Conservation (phyloP, 148 eudicot genomes). For the Euryodendron excelsum region DNA sequence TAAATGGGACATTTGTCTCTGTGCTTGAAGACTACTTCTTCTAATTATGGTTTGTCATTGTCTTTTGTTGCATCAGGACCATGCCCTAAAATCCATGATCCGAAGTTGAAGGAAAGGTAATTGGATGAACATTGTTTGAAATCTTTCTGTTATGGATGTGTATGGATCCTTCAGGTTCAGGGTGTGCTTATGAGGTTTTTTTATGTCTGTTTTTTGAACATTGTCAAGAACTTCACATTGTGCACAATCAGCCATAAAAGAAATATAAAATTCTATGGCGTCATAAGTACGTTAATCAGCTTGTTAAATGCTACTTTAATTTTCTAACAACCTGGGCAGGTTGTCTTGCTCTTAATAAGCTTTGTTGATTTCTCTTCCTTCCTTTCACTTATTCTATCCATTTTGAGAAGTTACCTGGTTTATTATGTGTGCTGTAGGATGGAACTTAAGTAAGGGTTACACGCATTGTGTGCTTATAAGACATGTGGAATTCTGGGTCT, state of each 20-base stretch:
- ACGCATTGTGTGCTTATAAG: constrained; percentile 36
- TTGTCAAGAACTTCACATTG: background rate
- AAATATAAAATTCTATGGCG: too few species aligned
- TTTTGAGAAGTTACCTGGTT: constrained; percentile 22
- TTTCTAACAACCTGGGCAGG: too few species aligned
- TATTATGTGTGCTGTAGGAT: constrained; percentile 23
- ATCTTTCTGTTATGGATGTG: too few species aligned
- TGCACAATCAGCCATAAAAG: background rate
- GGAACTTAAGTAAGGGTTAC: constrained; percentile 30
- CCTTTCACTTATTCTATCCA: background rate
- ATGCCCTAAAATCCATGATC: constrained; percentile 89
- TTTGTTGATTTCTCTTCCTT: too few species aligned
- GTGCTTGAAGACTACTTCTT: background rate
- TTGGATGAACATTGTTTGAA: background rate
- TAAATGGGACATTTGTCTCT: background rate
- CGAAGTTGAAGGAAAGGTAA: constrained; percentile 94
- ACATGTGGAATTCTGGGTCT: constrained; percentile 37
- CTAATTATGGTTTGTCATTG: constrained; percentile 8
- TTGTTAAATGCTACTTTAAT: too few species aligned
- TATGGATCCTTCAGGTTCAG: too few species aligned
- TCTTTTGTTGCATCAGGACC: constrained; percentile 49
- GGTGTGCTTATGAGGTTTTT: too few species aligned
- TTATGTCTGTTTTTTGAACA: background rate
- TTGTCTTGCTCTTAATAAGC: too few species aligned
- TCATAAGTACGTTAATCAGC: too few species aligned